These are phyloP conservation scores for Cladosporium halotolerans DNA, from an alignment of 2,329 filamentous ascomycete species.

Conservation along the genomic window DNA sequence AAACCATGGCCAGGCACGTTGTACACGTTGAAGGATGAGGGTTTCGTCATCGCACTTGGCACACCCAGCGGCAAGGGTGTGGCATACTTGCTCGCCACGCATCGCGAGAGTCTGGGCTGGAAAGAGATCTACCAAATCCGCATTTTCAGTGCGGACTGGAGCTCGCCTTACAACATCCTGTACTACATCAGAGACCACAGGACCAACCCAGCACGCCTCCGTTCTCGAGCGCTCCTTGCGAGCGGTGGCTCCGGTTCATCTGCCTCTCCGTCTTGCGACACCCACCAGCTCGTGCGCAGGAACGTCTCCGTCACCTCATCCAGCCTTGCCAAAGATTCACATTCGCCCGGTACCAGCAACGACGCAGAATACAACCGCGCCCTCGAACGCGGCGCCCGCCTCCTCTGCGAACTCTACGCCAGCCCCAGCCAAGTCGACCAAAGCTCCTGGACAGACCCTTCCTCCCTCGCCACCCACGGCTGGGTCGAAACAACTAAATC, in stretches of 20 bases:
- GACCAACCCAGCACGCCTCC: neutral
- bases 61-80: constrained; percentile 9
- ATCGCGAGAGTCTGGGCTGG: constrained; percentile 6
- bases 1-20: constrained; percentile 5
- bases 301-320: no score
- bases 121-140: constrained; percentile 9
- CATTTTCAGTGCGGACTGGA: constrained; percentile 8
- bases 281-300: no score
- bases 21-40: constrained; percentile 7
- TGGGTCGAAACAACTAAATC: neutral
- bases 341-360: neutral
- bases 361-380: neutral
- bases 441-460: neutral
- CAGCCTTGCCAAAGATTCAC: neutral
- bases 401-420: neutral
- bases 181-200: constrained; percentile 11
- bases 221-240: neutral
- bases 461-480: neutral
- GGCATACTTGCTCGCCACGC: constrained; percentile 8
- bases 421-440: neutral
- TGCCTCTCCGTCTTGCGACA: no score
- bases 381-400: neutral
- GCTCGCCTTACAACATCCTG: constrained; percentile 1
- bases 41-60: constrained; percentile 4
- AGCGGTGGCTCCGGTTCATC: neutral